phyloP scores from a whole-genome alignment of 768 basidiomycete genomes.

The Suillus lakei region DNA sequence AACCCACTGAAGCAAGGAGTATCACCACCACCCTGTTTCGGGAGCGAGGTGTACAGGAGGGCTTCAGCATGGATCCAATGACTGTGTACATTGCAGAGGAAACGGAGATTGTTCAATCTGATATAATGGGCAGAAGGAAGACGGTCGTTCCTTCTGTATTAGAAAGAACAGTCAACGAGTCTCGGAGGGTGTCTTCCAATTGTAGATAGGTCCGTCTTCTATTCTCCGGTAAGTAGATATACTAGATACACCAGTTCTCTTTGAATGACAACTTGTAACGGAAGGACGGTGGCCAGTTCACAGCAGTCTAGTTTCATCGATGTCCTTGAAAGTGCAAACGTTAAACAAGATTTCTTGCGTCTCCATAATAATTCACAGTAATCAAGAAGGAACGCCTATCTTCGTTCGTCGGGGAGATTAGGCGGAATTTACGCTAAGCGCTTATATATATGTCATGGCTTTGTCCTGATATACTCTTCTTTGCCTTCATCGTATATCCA shows the following conservation, averaged over 20 bases:
- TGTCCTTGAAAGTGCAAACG: neutral
- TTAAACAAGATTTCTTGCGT: neutral
- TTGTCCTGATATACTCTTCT: neutral
- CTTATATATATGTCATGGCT: neutral
- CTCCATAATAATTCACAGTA: neutral
- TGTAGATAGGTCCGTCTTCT: neutral
- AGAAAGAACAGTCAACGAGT: neutral
- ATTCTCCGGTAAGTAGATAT: neutral
- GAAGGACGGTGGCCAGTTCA: neutral
- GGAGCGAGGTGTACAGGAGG: neutral
- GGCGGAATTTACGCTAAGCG: neutral
- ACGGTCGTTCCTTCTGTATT: neutral
- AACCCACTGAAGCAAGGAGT: neutral
- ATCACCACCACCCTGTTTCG: neutral
- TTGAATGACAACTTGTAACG: neutral
- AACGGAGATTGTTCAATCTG: neutral
- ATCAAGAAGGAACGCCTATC: neutral
- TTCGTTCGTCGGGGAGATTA: neutral
- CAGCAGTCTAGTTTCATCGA: neutral
- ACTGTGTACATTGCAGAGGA: neutral
- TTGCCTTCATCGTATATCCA: conserved; percentile 24
- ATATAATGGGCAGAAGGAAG: neutral
- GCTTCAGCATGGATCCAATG: neutral
- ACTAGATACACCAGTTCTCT: neutral
- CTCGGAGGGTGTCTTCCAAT: neutral